These are phyloP conservation scores for Eucalyptus viminalis DNA, from an alignment of 345 rosid species.

Conservation along the genomic window DNA sequence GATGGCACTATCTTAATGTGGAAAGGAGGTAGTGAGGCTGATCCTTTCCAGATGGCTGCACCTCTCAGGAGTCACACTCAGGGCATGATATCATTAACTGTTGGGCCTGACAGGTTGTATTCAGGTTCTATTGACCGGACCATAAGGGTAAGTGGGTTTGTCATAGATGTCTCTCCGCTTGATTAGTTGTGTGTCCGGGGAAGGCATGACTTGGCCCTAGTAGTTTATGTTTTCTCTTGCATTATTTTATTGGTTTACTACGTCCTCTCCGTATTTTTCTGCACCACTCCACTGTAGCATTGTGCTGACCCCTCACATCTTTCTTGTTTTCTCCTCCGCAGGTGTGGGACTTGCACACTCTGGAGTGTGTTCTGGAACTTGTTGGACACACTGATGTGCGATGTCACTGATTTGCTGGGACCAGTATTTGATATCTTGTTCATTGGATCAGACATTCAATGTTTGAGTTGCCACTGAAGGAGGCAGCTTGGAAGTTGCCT, in stretches of 20 bases:
- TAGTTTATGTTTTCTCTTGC: not conserved
- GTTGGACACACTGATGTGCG: not conserved
- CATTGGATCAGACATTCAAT: not conserved
- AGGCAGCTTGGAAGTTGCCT: not conserved
- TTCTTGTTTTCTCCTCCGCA: not conserved
- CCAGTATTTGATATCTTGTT: not conserved
- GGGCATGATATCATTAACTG: not conserved
- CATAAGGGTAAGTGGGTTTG: conserved; percentile 20
- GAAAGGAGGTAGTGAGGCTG: not conserved
- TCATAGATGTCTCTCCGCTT: not conserved
- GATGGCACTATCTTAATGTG: not conserved
- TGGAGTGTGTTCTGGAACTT: not conserved
- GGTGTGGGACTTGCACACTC: not conserved
- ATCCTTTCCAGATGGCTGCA: not conserved
- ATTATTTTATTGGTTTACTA: not conserved
- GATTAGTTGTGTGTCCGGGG: not conserved
- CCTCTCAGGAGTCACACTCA: not conserved
- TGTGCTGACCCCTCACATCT: not conserved
- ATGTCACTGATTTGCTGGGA: not conserved
- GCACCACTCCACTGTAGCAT: not conserved
- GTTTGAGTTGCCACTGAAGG: not conserved
- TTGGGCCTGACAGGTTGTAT: conserved; percentile 1
- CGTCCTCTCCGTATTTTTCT: not conserved
- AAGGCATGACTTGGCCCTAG: not conserved
- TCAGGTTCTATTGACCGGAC: conserved; percentile 37